phyloP scores from a whole-genome alignment of 1,139 yeast genomes.

The Magnusiomyces ingens region DNA sequence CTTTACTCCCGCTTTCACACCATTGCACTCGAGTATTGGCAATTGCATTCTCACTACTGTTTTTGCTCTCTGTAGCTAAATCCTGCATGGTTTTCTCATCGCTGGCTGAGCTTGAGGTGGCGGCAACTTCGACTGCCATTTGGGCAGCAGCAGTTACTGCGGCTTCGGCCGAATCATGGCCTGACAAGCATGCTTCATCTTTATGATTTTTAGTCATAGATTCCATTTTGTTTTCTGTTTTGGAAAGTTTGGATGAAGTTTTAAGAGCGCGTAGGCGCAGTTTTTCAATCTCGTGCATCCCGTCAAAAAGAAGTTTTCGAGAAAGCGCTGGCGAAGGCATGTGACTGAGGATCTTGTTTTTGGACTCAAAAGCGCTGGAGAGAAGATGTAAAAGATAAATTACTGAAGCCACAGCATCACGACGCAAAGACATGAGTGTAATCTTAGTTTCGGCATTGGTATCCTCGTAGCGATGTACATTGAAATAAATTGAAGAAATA shows the following conservation, averaged over 20 bases:
- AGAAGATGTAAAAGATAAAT: constrained; percentile 39
- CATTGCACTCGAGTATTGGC: background rate
- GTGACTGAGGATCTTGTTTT: constrained; percentile 37
- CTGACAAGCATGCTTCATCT: too few species aligned
- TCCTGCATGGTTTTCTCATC: too few species aligned
- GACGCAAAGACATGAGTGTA: constrained; percentile 38
- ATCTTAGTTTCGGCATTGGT: constrained; percentile 34
- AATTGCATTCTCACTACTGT: background rate
- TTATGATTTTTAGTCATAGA: too few species aligned
- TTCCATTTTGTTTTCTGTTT: constrained; percentile 1
- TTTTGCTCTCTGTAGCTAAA: background rate
- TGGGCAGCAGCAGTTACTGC: too few species aligned
- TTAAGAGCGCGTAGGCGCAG: background rate
- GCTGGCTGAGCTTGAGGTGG: too few species aligned
- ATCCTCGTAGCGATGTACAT: constrained; percentile 38
- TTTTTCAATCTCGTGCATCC: constrained; percentile 29
- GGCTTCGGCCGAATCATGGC: too few species aligned
- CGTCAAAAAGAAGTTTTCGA: constrained; percentile 40
- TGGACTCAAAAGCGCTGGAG: constrained; percentile 39
- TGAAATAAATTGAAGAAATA: constrained; percentile 42
- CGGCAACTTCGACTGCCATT: too few species aligned
- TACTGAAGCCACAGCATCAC: constrained; percentile 44
- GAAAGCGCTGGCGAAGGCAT: constrained; percentile 41
- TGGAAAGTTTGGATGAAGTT: background rate
- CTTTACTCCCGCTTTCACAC: background rate